These are phyloP conservation scores for Colletotrichum magnum DNA, from an alignment of 2,329 filamentous ascomycete species.

Conservation along the genomic window DNA sequence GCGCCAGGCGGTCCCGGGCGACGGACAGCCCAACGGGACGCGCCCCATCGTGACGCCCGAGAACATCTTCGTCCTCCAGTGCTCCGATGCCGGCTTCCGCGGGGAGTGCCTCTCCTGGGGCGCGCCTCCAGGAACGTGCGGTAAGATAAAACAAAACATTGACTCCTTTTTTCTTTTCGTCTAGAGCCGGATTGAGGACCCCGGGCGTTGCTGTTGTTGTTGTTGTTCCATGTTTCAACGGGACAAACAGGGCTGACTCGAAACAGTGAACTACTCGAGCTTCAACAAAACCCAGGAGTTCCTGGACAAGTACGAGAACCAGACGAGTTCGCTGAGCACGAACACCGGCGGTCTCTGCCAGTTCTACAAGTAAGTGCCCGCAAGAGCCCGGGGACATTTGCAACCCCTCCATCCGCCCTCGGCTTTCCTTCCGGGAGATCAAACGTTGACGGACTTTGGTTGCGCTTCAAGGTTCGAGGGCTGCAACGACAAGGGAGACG, in stretches of 20 bases:
- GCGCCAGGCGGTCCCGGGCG: constrained; percentile 28
- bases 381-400: too few relatives aligned
- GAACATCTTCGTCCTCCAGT: constrained; percentile 29
- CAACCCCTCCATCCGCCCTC: neutral
- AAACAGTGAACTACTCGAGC: constrained; percentile 23
- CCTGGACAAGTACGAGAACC: constrained; percentile 31
- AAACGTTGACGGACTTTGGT: neutral
- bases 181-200: too few relatives aligned
- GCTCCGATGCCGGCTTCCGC: constrained; percentile 23
- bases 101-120: constrained; percentile 31
- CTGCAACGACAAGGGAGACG: constrained; percentile 35
- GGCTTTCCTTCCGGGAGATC: too few relatives aligned
- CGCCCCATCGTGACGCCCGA: constrained; percentile 25
- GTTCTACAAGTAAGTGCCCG: constrained; percentile 30
- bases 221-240: too few relatives aligned
- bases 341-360: constrained; percentile 36
- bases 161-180: too few relatives aligned
- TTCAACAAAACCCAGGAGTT: constrained; percentile 28
- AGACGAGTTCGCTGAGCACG: constrained; percentile 31
- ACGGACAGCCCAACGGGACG: constrained; percentile 18
- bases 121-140: constrained; percentile 29
- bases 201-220: too few relatives aligned
- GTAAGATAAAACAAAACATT: neutral
- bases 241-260: constrained; percentile 5
- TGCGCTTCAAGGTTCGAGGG: neutral